Percentiles rank a stretch among this genome's conserved stretches.
phyloP scores from a whole-genome alignment of 805 yeast species.

The Starmerella davenportii region DNA sequence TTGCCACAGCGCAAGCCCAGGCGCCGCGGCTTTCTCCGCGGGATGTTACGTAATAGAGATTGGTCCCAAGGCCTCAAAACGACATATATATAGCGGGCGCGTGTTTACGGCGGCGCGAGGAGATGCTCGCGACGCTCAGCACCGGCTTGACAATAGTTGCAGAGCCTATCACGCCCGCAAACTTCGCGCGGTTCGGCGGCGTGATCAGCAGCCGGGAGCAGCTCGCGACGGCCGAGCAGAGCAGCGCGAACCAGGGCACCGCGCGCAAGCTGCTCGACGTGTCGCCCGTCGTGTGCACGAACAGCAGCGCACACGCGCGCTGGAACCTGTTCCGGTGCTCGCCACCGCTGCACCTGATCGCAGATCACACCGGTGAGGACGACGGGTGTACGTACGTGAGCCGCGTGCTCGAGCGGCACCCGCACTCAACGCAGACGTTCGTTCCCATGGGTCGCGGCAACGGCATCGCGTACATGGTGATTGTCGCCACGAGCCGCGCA shows the following conservation, averaged over 20 bases:
- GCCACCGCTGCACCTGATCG: conserved; percentile 48
- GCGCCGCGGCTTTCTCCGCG: too few relatives aligned
- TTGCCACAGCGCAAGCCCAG: too few relatives aligned
- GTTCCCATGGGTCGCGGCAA: conserved; percentile 64
- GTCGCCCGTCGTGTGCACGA: conserved; percentile 35
- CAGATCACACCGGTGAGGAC: conserved; percentile 6
- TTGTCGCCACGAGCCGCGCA: conserved; percentile 38
- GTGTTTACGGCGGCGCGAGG: too few relatives aligned
- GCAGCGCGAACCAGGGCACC: conserved; percentile 82
- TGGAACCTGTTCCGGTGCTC: conserved; percentile 74
- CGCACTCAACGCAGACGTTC: conserved; percentile 74
- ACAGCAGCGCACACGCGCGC: conserved; percentile 34
- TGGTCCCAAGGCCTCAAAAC: too few relatives aligned
- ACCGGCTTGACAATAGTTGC: conserved; percentile 25
- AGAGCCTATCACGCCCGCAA: conserved; percentile 42
- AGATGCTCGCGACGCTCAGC: conserved; percentile 15
- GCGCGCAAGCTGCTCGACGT: conserved; percentile 63
- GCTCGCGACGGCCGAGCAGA: conserved; percentile 28
- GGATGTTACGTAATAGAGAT: too few relatives aligned
- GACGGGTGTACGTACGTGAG: conserved; percentile 27
- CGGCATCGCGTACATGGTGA: conserved; percentile 49
- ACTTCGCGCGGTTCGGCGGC: conserved; percentile 54
- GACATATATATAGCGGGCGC: too few relatives aligned
- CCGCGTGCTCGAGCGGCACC: conserved; percentile 77
- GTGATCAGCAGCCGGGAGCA: conserved; percentile 67